These are phyloP conservation scores for Tricholoma flavovirens DNA, from an alignment of 768 basidiomycete genomes.

Conservation along the genomic window DNA sequence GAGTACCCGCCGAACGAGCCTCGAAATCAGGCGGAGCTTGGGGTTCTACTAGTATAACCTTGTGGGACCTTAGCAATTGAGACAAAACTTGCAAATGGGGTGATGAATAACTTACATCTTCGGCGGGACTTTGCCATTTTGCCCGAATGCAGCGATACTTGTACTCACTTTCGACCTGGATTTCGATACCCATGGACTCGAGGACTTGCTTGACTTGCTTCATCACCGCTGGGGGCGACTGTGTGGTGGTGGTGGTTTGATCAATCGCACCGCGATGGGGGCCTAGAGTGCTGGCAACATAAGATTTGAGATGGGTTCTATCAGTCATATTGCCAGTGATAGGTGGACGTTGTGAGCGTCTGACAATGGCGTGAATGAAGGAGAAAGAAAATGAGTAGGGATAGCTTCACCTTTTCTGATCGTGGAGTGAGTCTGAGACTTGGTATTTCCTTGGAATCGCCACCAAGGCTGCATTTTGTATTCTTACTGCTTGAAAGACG, in stretches of 20 bases:
- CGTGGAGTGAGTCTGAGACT: background rate
- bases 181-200: constrained; percentile 73
- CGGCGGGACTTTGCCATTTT: constrained; percentile 22
- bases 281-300: constrained; percentile 12
- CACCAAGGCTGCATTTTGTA: background rate
- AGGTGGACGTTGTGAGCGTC: too few species aligned
- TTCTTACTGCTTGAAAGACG: background rate
- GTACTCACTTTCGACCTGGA: constrained; percentile 76
- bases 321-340: background rate
- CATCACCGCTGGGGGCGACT: constrained; percentile 72
- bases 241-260: constrained; percentile 73
- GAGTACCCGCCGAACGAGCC: background rate
- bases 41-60: background rate
- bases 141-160: constrained; percentile 74
- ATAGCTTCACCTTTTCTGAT: background rate
- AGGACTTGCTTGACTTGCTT: constrained; percentile 64
- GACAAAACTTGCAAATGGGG: background rate
- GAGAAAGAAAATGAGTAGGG: background rate
- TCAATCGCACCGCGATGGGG: constrained; percentile 87
- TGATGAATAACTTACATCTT: background rate
- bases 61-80: background rate
- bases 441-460: background rate
- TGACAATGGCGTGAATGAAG: too few species aligned
- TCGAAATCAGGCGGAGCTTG: background rate
- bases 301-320: background rate